Base-by-base conservation (phyloP, 169 alveolate genomes). In the Plasmodium coatneyi region DNA sequence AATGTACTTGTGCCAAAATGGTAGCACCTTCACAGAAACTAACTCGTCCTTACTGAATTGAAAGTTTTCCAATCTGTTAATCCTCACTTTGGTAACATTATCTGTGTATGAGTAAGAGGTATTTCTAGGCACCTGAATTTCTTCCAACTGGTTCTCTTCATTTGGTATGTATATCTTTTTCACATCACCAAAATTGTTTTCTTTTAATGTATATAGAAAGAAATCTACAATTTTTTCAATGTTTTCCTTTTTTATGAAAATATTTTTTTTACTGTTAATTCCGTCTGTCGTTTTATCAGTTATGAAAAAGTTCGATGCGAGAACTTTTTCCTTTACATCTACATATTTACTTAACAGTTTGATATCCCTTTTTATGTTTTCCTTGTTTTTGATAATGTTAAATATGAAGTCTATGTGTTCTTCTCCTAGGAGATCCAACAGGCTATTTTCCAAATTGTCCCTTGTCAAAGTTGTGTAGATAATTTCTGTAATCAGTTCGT, bases 151-250 rank as follows among this genome's bases (percentile, higher is more conserved):
- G 80, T 86, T 76, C 5, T 86, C 86, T 74, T 86, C 93, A 76
- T 86, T 86, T 32, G 93, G 93, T 86, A 86, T 74, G 30, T 86
- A 86, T 52, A 86, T 86, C 36, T 86, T 86, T 76, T 86, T 86
- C 16, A 86, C 56, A 32, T 86, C 60, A 14, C 80, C 84, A 74
- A 74, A 76, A n/a, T 39, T 74, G 43, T 76, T 78, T n/a, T 76
- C 84, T 49, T 39, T 70, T 74, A 86, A 46, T 30, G 36, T 54
- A 41, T 72, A 54, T 76, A 86, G 12, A 56, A 86, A 86, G 43
- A 49, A 78, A n/a, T 86, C 93, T 25, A 86, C 80, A 36, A 86
- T 86, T 32, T 86, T 86, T 86, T 72, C 86, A n/a, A 86, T 74
- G 16, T 86, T 86, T 76, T 86, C 93, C 43, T 76, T 86, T 32